A percentile compares a stretch with the other conserved stretches of the same genome.
Conservation (phyloP, 2,329 filamentous ascomycete species). For the Curvularia sp. region DNA sequence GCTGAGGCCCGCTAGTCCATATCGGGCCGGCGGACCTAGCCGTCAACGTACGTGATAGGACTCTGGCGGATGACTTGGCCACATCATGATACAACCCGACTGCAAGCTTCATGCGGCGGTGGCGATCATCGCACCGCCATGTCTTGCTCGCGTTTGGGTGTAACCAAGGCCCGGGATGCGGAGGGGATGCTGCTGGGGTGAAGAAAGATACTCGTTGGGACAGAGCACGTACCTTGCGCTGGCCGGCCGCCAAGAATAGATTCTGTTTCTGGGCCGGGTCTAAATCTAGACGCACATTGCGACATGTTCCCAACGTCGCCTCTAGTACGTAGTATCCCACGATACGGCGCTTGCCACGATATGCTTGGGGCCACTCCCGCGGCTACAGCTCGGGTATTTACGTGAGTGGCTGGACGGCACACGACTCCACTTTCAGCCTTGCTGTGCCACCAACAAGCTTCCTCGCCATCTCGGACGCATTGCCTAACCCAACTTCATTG, state of each 20-base stretch:
- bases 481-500: slow-evolving; percentile 17
- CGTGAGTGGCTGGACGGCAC: slow-evolving; percentile 21
- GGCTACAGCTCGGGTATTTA: slow-evolving; percentile 9
- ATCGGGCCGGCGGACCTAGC: slow-evolving; percentile 21
- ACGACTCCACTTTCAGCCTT: slow-evolving; percentile 26
- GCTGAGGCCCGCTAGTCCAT: slow-evolving; percentile 32
- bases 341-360: neutral
- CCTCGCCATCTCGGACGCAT: slow-evolving; percentile 20
- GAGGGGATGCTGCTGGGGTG: slow-evolving; percentile 1
- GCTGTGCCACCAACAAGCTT: slow-evolving; percentile 30
- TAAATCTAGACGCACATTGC: neutral
- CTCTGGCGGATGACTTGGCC: slow-evolving; percentile 25
- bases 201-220: slow-evolving; percentile 12
- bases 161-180: slow-evolving; percentile 14
- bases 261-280: slow-evolving; percentile 3
- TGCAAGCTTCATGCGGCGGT: slow-evolving; percentile 24
- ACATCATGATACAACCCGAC: slow-evolving; percentile 39
- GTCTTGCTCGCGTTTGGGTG: slow-evolving; percentile 8
- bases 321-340: neutral
- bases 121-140: slow-evolving; percentile 17
- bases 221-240: slow-evolving; percentile 21
- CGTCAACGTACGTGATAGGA: slow-evolving; percentile 24
- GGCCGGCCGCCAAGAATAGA: slow-evolving; percentile 13
- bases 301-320: slow-evolving; percentile 1
- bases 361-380: slow-evolving; percentile 4